Conservation (phyloP, 2,329 filamentous ascomycete genomes). For the Leptographium lundbergii region DNA sequence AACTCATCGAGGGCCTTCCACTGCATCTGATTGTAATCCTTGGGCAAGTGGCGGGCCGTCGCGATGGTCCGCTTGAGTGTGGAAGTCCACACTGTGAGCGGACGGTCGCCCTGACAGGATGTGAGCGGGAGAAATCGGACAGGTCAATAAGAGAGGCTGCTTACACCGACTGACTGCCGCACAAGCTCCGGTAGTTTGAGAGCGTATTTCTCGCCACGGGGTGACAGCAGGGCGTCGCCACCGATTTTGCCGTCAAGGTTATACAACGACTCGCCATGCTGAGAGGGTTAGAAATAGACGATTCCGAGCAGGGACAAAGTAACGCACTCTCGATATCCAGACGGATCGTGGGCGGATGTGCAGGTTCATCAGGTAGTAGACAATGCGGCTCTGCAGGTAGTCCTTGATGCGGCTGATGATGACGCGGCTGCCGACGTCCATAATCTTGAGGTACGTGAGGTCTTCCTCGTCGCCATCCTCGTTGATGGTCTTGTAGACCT, state of each 20-base stretch:
- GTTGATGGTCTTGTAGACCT: constrained; percentile 88
- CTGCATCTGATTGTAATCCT: constrained; percentile 82
- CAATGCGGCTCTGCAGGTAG: constrained; percentile 88
- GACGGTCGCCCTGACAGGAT: constrained; percentile 38
- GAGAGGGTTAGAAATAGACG: constrained; percentile 1
- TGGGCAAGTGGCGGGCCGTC: constrained; percentile 70
- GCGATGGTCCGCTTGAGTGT: constrained; percentile 73
- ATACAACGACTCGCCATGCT: constrained; percentile 92
- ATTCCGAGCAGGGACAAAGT: background rate
- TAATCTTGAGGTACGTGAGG: constrained; percentile 92
- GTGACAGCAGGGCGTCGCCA: constrained; percentile 77
- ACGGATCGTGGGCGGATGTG: constrained; percentile 95
- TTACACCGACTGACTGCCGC: constrained; percentile 72
- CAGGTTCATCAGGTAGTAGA: constrained; percentile 97
- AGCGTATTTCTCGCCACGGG: constrained; percentile 79
- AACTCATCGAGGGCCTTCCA: constrained; percentile 99
- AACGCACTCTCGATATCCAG: constrained; percentile 81
- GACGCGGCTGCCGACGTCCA: constrained; percentile 89
- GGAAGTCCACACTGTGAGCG: constrained; percentile 50
- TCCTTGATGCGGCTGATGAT: constrained; percentile 97
- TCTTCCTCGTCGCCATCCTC: constrained; percentile 66
- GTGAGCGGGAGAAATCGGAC: background rate
- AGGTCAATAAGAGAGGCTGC: constrained; percentile 16
- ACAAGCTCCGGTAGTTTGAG: constrained; percentile 74
- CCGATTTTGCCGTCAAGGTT: constrained; percentile 87